Evolutionary conservation across 2,329 filamentous ascomycete genomes (phyloP), one percentile per base, ranked within the genome.

Genomic region (Penicillium sp.): DNA sequence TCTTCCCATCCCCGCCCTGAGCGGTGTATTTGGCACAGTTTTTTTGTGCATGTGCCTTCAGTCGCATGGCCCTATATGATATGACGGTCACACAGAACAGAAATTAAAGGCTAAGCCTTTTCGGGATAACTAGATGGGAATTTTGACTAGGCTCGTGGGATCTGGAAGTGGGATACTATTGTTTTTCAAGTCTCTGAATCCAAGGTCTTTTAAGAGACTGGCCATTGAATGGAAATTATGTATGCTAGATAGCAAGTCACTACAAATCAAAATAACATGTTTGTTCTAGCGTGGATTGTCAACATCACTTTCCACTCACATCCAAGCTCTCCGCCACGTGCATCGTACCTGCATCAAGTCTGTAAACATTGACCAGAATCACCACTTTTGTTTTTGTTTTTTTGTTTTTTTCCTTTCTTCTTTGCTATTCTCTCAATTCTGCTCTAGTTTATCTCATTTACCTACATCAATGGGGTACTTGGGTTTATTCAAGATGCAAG

Each of bases 31-130:
- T 80, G 48, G 84, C 6, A 15, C 45, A 2, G 6, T 9, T 31
- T 47, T 47, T 15, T 21, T 81, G 1, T 78, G 56, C 15, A 43
- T 2, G 60, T 62, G 54, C 82, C 78, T 52, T 80, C 69, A 0
- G 80, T 82, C 41, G 79, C 75, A 62, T 85, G 85, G 62, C 86
- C 82, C 67, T 86, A 86, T 53, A 86, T 75, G 1, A 85, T 73
- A 60, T 85, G 82, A 3, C 80, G 77, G 62, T 85, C 76, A 43
- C 75, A 75, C 37, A 86, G 77, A 59, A 86, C 83, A 37, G 75
- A 69, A 42, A 33, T 84, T 75, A 61, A 83, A 84, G 23, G 74
- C 65, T 6, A 68, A 62, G 8, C 57, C 56, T 50, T 66, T 13
- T 5, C 62, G 31, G 1, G 63, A 61, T 5, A 63, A 62, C n/a